These are phyloP conservation scores for Amanita inopinata DNA, from an alignment of 768 basidiomycete genomes.

Conservation along the genomic window DNA sequence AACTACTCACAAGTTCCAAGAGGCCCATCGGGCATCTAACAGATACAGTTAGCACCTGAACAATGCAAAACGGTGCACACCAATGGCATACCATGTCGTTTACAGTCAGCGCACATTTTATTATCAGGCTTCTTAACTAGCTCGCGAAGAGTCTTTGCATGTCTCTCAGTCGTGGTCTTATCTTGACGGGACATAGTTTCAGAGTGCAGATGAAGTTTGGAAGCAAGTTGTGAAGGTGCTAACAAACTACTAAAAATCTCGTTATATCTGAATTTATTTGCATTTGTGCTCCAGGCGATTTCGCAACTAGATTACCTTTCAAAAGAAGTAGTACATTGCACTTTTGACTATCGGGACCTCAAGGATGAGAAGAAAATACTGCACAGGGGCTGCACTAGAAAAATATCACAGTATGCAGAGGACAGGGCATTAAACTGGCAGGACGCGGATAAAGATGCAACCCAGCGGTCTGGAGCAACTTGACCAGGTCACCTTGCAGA, in stretches of 20 bases:
- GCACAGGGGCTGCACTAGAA: constrained; percentile 5
- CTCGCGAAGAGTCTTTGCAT: constrained; percentile 72
- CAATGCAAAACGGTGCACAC: neutral
- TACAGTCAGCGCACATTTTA: constrained; percentile 94
- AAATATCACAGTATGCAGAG: constrained; percentile 8
- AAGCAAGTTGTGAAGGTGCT: too few species aligned
- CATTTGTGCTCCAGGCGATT: too few species aligned
- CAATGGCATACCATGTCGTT: constrained; percentile 70
- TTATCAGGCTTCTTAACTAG: constrained; percentile 86
- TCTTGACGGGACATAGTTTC: constrained; percentile 65
- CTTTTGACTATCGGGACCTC: constrained; percentile 2
- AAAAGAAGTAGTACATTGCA: constrained; percentile 8
- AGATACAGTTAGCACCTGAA: constrained; percentile 9
- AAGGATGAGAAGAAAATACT: neutral
- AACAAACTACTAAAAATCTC: too few species aligned
- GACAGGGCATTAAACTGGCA: too few species aligned
- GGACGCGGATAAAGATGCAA: too few species aligned
- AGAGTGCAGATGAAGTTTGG: constrained; percentile 1
- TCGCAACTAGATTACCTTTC: too few species aligned
- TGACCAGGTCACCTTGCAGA: constrained; percentile 1
- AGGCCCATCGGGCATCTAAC: constrained; percentile 94
- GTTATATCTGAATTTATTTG: too few species aligned
- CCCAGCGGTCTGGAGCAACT: too few species aligned
- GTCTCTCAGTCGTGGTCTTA: constrained; percentile 75
- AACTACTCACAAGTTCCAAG: constrained; percentile 78